Conservation (phyloP, 495 filamentous ascomycete genomes). For the Penicillium parvum region DNA sequence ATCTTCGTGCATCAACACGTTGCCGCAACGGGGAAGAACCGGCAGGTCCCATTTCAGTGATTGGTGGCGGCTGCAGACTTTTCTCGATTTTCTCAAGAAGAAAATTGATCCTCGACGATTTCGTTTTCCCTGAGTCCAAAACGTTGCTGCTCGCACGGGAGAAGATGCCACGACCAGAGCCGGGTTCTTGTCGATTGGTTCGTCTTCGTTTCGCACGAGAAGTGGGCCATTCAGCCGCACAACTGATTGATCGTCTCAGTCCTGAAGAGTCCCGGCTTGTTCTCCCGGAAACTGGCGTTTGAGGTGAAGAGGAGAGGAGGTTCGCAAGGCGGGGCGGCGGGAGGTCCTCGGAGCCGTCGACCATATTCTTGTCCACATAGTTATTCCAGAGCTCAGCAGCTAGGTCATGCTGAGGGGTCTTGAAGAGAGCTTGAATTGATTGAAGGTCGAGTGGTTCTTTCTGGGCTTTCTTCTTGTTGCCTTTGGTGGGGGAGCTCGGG, state of each 20-base stretch:
- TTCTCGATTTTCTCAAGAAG: constrained; percentile 66
- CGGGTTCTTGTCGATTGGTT: constrained; percentile 26
- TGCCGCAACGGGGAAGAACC: constrained; percentile 55
- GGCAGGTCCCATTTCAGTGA: constrained; percentile 32
- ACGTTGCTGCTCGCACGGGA: constrained; percentile 50
- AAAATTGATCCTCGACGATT: constrained; percentile 55
- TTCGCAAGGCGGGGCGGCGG: constrained; percentile 54
- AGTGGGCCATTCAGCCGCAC: constrained; percentile 58
- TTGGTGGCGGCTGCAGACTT: constrained; percentile 44
- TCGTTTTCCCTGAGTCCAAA: constrained; percentile 45
- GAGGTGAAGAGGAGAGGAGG: constrained; percentile 68
- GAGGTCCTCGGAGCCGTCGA: constrained; percentile 33
- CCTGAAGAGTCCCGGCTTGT: constrained; percentile 46
- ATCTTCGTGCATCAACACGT: constrained; percentile 29
- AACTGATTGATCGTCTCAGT: constrained; percentile 67
- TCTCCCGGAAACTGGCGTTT: constrained; percentile 45
- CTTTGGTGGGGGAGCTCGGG: constrained; percentile 61
- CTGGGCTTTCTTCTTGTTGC: constrained; percentile 35
- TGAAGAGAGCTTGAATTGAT: constrained; percentile 52
- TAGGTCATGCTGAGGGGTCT: constrained; percentile 77
- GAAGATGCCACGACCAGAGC: constrained; percentile 37
- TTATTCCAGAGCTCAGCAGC: constrained; percentile 83
- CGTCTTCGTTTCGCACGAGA: constrained; percentile 53
- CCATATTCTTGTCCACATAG: constrained; percentile 52
- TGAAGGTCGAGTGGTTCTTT: constrained; percentile 48